Conservation (phyloP, 2,329 filamentous ascomycete species). For the Thelonectria blattea region DNA sequence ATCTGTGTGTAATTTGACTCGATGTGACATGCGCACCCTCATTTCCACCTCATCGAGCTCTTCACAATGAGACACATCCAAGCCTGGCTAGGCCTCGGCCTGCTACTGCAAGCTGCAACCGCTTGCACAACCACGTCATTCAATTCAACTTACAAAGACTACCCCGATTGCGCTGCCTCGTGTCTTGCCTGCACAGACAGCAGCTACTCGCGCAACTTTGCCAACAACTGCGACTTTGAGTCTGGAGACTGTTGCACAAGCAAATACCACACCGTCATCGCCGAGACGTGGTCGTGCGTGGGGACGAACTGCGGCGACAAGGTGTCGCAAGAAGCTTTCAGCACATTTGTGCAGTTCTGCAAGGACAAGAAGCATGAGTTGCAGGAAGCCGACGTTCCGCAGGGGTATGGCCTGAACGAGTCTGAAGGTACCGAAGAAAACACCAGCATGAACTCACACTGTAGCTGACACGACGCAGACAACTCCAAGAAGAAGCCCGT, state of each 20-base stretch:
- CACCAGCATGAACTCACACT: neutral
- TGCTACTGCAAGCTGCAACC: neutral
- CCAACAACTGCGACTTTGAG: slow-evolving; percentile 18
- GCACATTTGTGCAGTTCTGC: slow-evolving; percentile 7
- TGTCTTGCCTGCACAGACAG: slow-evolving; percentile 7
- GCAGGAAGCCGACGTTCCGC: neutral
- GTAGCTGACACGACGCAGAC: neutral
- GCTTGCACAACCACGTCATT: slow-evolving; percentile 11
- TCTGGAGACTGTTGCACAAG: slow-evolving; percentile 14
- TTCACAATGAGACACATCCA: too few species aligned
- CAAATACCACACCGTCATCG: slow-evolving; percentile 7
- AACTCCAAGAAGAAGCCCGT: neutral
- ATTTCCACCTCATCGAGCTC: too few species aligned
- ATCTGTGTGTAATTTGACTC: too few species aligned
- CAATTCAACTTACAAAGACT: slow-evolving; percentile 2
- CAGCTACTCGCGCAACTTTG: slow-evolving; percentile 15
- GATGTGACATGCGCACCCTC: too few species aligned
- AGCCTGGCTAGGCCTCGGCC: neutral
- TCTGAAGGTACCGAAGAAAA: neutral
- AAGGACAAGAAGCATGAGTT: neutral
- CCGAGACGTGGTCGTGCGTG: slow-evolving; percentile 14
- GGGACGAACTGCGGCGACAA: neutral
- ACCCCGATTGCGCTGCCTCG: slow-evolving; percentile 7
- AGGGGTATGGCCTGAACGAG: slow-evolving; percentile 40
- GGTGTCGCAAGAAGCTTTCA: slow-evolving; percentile 4